Conservation (phyloP, 2,329 filamentous ascomycete species). For the Penicillium freii region DNA sequence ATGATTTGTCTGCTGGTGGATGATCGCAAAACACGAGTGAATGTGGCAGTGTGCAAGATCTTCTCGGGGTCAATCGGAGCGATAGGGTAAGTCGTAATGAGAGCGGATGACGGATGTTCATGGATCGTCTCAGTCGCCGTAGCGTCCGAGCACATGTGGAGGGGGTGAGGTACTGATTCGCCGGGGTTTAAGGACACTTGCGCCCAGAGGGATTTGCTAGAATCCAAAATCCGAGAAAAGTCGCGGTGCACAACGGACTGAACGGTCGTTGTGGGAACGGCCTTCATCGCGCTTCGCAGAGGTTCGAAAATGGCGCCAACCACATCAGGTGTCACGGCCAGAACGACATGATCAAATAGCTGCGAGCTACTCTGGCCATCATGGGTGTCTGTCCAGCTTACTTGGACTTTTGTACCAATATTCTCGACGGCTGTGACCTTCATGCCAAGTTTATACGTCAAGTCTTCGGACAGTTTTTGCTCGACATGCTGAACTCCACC, state of each 20-base stretch:
- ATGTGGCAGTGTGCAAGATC: constrained; percentile 8
- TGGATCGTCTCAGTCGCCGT: constrained; percentile 4
- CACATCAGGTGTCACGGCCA: constrained; percentile 56
- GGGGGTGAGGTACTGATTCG: constrained; percentile 2
- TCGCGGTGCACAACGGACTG: constrained; percentile 38
- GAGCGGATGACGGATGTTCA: constrained; percentile 8
- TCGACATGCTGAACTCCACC: constrained; percentile 54
- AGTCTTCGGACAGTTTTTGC: constrained; percentile 42
- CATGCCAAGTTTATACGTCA: constrained; percentile 45
- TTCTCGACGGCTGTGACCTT: constrained; percentile 25
- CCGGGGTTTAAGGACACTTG: neutral
- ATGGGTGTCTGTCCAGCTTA: constrained; percentile 18
- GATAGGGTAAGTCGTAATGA: constrained; percentile 9
- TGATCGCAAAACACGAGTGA: constrained; percentile 12
- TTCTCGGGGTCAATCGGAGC: constrained; percentile 6
- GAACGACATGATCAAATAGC: constrained; percentile 52
- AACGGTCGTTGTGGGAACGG: constrained; percentile 42
- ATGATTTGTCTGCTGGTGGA: constrained; percentile 8
- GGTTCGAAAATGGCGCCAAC: constrained; percentile 50
- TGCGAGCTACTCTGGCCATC: constrained; percentile 29
- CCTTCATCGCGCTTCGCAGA: constrained; percentile 24
- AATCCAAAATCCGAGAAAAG: constrained; percentile 12
- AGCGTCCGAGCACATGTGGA: constrained; percentile 8
- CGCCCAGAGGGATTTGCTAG: constrained; percentile 8
- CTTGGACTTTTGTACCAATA: constrained; percentile 16